Evolutionary conservation across 1,139 yeast genomes (phyloP).

Genomic region (Wickerhamomyces sp.): DNA sequence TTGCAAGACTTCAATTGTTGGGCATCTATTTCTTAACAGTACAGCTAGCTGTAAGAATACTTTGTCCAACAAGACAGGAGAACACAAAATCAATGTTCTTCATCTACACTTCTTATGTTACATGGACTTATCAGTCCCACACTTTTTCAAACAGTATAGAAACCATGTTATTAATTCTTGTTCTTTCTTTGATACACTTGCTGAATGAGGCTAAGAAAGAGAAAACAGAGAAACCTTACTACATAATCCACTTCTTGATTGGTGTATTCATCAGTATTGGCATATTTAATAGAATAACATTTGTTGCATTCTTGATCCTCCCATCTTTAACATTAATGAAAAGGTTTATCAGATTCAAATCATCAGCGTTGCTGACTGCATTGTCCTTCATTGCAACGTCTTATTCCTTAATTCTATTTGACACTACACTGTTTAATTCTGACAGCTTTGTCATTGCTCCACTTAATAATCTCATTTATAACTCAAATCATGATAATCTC

Average conservation of each 20-base stretch:
- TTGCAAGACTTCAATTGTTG: slow-evolving; percentile 55
- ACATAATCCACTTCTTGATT: slow-evolving; percentile 31
- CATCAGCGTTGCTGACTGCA: slow-evolving; percentile 25
- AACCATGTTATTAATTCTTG: slow-evolving; percentile 58
- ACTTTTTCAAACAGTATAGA: slow-evolving; percentile 87
- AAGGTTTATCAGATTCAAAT: slow-evolving; percentile 32
- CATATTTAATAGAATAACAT: slow-evolving; percentile 78
- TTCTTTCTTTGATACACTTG: slow-evolving; percentile 37
- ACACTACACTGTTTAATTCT: slow-evolving; percentile 38
- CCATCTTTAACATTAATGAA: slow-evolving; percentile 47
- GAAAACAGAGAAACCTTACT: slow-evolving; percentile 15
- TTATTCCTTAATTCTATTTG: slow-evolving; percentile 42
- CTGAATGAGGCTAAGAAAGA: slow-evolving; percentile 6
- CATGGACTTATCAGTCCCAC: slow-evolving; percentile 79
- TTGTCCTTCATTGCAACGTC: slow-evolving; percentile 35
- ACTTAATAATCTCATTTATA: slow-evolving; percentile 70
- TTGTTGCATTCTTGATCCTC: slow-evolving; percentile 63
- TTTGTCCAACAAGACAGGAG: slow-evolving; percentile 58
- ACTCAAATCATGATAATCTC: slow-evolving; percentile 54
- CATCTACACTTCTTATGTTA: slow-evolving; percentile 71
- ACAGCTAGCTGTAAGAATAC: slow-evolving; percentile 31
- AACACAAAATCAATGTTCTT: slow-evolving; percentile 61
- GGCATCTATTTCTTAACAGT: slow-evolving; percentile 33
- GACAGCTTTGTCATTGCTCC: slow-evolving; percentile 57
- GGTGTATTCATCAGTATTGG: slow-evolving; percentile 66